Base-by-base conservation (phyloP, 1,139 yeast species). In the Ashbya aceris region DNA sequence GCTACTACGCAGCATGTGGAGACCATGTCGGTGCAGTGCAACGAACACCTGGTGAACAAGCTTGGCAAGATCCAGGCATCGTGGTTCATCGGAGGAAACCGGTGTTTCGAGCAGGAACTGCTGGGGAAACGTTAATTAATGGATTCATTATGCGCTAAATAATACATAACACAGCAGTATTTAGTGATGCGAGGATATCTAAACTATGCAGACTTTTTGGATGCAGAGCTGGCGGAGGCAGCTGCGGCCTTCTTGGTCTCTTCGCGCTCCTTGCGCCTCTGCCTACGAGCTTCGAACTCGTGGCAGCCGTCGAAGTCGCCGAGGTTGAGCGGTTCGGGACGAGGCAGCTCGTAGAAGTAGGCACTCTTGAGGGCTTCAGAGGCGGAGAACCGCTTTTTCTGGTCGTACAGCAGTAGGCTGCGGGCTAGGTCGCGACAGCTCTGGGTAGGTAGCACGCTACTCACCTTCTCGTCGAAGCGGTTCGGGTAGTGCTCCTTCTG, bases 221-320 rank as follows among this genome's bases (percentile, higher is more conserved):
- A 17, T 10, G 37, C 29, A 14, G 29, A 14, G 31, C 13, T 12
- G 14, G 37, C 37, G 12, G 37, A 27, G 27, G 37, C 37, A 4
- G 37, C 37, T 7, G 37, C 37, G 11, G 37, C 37, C 39, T 42
- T 38, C 29, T 43, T 43, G 36, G 47, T 52, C 36, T 63, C 69
- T 52, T 65, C 74, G 45, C 79, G 69, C 58, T 75, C 77, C 54
- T 73, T 79, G 51, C 84, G 71, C 55, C 93, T 70, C 54, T 85
- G 76, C 64, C 79, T 81, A 62, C 91, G 87, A 4, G 96, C 94
- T 58, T 91, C 98, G 61, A 83, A 89, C 58, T 91, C 98, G 59
- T 91, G 98, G 94, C 97, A 89, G 61, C 93, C 97, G 43, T 73
- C 71, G 33, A 80, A 66, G 11, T 72, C 75, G 10, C 38, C 40